Evolutionary conservation across 2,329 filamentous ascomycete species (phyloP).

Genomic region (Phyllosticta paracitricarpa): DNA sequence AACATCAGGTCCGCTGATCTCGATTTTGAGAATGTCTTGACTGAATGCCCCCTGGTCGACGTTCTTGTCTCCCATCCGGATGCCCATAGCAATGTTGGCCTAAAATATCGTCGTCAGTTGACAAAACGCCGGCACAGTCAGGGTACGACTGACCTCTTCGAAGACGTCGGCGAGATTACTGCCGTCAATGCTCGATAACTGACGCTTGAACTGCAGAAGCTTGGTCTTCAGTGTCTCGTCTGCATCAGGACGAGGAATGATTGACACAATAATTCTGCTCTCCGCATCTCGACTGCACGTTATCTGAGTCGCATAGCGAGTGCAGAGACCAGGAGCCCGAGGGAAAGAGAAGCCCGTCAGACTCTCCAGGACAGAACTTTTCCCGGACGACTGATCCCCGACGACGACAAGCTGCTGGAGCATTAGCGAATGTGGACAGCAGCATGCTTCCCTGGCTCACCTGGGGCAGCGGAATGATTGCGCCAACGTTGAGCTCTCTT

Average conservation of each 20-base stretch:
- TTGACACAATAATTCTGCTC: constrained; percentile 21
- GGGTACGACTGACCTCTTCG: too few relatives aligned
- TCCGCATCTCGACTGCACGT: constrained; percentile 24
- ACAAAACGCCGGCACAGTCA: constrained; percentile 4
- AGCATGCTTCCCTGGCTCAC: too few relatives aligned
- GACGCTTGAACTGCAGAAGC: too few relatives aligned
- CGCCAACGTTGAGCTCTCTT: constrained; percentile 24
- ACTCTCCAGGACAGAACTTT: constrained; percentile 50
- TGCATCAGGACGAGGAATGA: constrained; percentile 13
- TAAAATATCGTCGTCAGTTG: not conserved
- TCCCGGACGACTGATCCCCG: constrained; percentile 77
- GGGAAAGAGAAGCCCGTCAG: constrained; percentile 32
- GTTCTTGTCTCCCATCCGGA: constrained; percentile 21
- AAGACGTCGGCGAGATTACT: too few relatives aligned
- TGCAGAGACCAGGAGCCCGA: constrained; percentile 29
- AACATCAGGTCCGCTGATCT: constrained; percentile 15
- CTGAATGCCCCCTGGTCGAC: constrained; percentile 37
- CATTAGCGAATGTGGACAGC: too few relatives aligned
- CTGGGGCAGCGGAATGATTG: constrained; percentile 35
- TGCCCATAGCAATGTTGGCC: constrained; percentile 17
- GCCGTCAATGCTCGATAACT: constrained; percentile 8
- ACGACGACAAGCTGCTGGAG: constrained; percentile 61
- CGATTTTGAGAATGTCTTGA: constrained; percentile 17
- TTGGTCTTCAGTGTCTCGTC: too few relatives aligned
- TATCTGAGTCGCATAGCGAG: constrained; percentile 38